Base-by-base conservation (phyloP, 768 basidiomycete genomes). In the Phanerodontia chrysosporium region DNA sequence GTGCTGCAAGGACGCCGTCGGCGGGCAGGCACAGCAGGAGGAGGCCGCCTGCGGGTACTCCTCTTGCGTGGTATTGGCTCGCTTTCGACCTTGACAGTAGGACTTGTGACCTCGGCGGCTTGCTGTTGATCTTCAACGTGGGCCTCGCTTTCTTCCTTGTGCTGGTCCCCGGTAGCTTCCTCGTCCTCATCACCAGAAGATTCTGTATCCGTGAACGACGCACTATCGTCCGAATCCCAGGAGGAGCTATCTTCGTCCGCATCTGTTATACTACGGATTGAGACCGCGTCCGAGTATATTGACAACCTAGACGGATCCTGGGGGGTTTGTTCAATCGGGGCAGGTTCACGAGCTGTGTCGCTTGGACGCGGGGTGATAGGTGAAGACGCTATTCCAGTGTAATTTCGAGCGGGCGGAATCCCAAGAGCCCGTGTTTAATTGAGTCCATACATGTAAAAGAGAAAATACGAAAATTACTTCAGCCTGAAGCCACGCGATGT, bases 31-130 rank as follows among this genome's bases (percentile, higher is more conserved):
- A 80, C 78, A 18, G 78, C 80, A 51, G 82, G 86, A 46, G 80
- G 78, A n/a, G 81, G 77, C 36, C 77, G 75, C 61, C 69, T 77
- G 27, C 74, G 63, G 52, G 60, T 61, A 64, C 58, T 70, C 52
- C 66, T 68, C 24, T 69, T 61, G 13, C 77, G 71, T 6, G 69
- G n/a, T n/a, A n/a, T 66, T 9, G 73, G 77, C 7, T 35, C 32
- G 32, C 7, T 7, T 35, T 35, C 13, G 36, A 80, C 73, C 62
- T 87, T 61, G 48, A 96, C 80, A 57, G 92, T 84, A 25, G 97
- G 75, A 2, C 95, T 95, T 0, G 94, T 94, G 0, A 92, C 90
- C 67, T 92, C 85, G n/a, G 98, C 75, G 7, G 97, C 92, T 21
- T 87, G 80, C 64, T 84, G 84, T 22, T 92, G 79, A 68, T 96